A percentile compares a stretch with the other conserved stretches of the same genome.
Conservation (phyloP, 164 flowering plant genomes). For the Litsea cubeba region DNA sequence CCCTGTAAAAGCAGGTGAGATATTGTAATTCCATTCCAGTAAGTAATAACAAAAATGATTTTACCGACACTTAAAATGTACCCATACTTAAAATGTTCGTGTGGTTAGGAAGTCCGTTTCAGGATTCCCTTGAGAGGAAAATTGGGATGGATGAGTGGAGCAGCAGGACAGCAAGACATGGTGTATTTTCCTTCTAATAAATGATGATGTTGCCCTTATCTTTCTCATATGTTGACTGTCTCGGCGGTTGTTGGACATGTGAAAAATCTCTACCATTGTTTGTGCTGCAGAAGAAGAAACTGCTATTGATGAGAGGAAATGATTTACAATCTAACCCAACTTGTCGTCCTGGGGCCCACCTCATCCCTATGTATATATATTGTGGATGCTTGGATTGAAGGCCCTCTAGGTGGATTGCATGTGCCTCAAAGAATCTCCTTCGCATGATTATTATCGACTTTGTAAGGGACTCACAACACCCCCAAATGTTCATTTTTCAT, state of each 20-base stretch:
- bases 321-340: not conserved
- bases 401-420: too few species aligned
- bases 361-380: too few species aligned
- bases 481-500: too few species aligned
- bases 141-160: not conserved
- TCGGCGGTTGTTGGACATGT: not conserved
- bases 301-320: not conserved
- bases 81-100: too few species aligned
- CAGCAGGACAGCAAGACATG: not conserved
- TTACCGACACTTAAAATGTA: too few species aligned
- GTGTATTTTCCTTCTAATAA: not conserved
- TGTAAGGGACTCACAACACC: too few species aligned
- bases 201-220: not conserved
- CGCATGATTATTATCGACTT: too few species aligned
- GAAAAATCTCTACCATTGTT: not conserved
- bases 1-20: not conserved
- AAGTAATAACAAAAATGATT: not conserved
- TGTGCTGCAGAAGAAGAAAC: not conserved
- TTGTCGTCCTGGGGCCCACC: not conserved
- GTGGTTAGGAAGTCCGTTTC: too few species aligned
- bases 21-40: not conserved
- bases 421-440: too few species aligned
- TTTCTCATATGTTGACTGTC: not conserved
- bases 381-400: too few species aligned
- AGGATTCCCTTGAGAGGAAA: not conserved